A percentile compares a stretch with the other conserved stretches of the same genome.
Conservation (phyloP, 805 yeast genomes). For the Myxozyma geophila region DNA sequence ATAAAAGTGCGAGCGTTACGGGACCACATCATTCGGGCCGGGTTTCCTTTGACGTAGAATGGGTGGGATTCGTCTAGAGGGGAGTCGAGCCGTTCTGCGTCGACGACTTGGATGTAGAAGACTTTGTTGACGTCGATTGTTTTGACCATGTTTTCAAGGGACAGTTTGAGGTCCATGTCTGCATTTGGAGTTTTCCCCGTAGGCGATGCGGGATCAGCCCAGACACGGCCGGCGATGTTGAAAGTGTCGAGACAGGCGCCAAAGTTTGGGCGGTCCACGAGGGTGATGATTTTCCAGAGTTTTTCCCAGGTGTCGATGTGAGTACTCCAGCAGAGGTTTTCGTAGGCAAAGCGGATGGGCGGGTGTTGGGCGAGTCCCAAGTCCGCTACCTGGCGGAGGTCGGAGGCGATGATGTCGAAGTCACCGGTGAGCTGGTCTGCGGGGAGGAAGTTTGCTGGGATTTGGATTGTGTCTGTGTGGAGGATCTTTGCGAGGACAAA, state of each 20-base stretch:
- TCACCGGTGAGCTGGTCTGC: constrained; percentile 24
- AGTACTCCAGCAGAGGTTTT: constrained; percentile 43
- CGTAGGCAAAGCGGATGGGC: constrained; percentile 42
- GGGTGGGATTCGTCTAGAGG: constrained; percentile 15
- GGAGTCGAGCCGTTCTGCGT: constrained; percentile 26
- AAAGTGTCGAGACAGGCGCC: constrained; percentile 44
- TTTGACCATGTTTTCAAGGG: constrained; percentile 18
- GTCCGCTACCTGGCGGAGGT: constrained; percentile 26
- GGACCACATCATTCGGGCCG: constrained; percentile 19
- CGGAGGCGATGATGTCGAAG: constrained; percentile 19
- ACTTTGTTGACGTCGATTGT: constrained; percentile 36
- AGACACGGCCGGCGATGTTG: constrained; percentile 39
- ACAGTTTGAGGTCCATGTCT: constrained; percentile 15
- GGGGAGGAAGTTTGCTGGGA: constrained; percentile 16
- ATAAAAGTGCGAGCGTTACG: constrained; percentile 17
- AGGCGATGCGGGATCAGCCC: constrained; percentile 29
- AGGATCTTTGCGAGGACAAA: constrained; percentile 17
- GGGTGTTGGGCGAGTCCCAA: constrained; percentile 21
- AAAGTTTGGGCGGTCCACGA: constrained; percentile 41
- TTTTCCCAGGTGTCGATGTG: constrained; percentile 37
- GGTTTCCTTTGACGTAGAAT: neutral
- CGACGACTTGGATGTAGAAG: constrained; percentile 44
- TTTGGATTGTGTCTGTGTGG: constrained; percentile 25
- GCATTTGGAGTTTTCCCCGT: constrained; percentile 23
- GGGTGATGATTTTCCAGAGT: constrained; percentile 36